phyloP scores from a whole-genome alignment of 805 yeast species.

The Scheffersomyces ergatensis region DNA sequence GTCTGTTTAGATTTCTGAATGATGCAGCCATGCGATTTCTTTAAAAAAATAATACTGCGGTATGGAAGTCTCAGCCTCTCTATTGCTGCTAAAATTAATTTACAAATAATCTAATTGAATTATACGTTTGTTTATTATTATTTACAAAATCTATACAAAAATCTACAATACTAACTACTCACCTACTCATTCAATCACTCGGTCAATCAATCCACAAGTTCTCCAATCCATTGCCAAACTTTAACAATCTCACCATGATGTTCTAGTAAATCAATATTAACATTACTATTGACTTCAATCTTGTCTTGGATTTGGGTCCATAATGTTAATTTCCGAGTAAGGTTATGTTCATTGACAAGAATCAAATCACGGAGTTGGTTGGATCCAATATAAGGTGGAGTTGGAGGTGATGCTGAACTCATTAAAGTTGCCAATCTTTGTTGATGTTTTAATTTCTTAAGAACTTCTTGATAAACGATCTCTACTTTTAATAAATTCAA shows the following conservation, averaged over 20 bases:
- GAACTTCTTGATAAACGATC: conserved; percentile 45
- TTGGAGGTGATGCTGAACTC: conserved; percentile 25
- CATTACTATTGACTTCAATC: conserved; percentile 66
- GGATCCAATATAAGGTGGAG: conserved; percentile 52
- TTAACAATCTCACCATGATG: conserved; percentile 83
- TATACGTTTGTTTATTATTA: too few relatives aligned
- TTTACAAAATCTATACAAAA: too few relatives aligned
- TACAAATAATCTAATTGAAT: too few relatives aligned
- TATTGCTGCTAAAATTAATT: too few relatives aligned
- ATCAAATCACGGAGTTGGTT: conserved; percentile 72
- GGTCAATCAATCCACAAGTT: too few relatives aligned
- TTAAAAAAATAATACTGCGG: too few relatives aligned
- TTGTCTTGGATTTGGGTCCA: conserved; percentile 59
- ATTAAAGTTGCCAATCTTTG: conserved; percentile 13
- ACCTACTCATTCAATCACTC: too few relatives aligned
- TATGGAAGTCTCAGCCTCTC: too few relatives aligned
- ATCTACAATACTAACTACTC: too few relatives aligned
- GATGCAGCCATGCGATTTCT: too few relatives aligned
- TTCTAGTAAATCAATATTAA: conserved; percentile 62
- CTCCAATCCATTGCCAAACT: conserved; percentile 82
- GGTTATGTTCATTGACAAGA: conserved; percentile 39
- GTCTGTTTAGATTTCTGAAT: too few relatives aligned
- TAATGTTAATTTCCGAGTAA: conserved; percentile 38
- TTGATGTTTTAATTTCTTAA: conserved; percentile 50
- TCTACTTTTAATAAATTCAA: conserved; percentile 41